Evolutionary conservation across 2,329 filamentous ascomycete genomes (phyloP).

Genomic region (Phialophora chinensis): DNA sequence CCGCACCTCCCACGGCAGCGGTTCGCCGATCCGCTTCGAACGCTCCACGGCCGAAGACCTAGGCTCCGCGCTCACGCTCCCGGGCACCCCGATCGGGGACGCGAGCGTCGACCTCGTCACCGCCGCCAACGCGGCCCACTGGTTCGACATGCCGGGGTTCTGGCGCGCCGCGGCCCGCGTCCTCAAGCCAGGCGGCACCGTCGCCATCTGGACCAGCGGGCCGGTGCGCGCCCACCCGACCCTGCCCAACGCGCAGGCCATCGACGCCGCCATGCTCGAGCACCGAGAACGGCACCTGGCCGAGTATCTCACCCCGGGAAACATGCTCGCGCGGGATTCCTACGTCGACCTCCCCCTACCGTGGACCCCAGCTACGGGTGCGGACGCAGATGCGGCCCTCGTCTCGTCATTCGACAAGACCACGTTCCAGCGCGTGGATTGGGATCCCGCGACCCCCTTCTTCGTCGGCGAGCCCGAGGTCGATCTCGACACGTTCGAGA

Average conservation of each 20-base stretch:
- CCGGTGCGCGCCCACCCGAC: constrained; percentile 41
- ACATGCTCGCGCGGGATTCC: constrained; percentile 47
- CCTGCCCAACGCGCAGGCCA: constrained; percentile 49
- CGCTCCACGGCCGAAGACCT: neutral
- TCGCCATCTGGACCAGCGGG: constrained; percentile 57
- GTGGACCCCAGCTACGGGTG: constrained; percentile 47
- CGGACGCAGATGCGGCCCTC: constrained; percentile 23
- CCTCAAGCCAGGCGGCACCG: constrained; percentile 59
- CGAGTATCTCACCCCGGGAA: constrained; percentile 52
- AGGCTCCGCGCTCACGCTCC: too few relatives aligned
- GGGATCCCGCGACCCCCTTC: constrained; percentile 35
- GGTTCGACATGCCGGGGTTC: constrained; percentile 62
- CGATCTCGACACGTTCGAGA: constrained; percentile 42
- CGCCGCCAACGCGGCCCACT: constrained; percentile 59
- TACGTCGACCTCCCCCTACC: constrained; percentile 58
- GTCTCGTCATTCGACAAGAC: constrained; percentile 16
- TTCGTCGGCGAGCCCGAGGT: constrained; percentile 39
- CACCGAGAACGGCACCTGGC: constrained; percentile 50
- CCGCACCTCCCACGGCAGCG: constrained; percentile 54
- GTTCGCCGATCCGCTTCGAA: constrained; percentile 14
- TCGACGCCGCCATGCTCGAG: constrained; percentile 52
- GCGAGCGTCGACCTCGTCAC: constrained; percentile 56
- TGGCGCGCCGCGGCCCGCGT: constrained; percentile 55
- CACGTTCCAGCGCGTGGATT: constrained; percentile 22
- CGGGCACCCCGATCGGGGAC: too few relatives aligned